Conservation (phyloP, 1,139 yeast genomes). For the Magnusiomyces ingens region DNA sequence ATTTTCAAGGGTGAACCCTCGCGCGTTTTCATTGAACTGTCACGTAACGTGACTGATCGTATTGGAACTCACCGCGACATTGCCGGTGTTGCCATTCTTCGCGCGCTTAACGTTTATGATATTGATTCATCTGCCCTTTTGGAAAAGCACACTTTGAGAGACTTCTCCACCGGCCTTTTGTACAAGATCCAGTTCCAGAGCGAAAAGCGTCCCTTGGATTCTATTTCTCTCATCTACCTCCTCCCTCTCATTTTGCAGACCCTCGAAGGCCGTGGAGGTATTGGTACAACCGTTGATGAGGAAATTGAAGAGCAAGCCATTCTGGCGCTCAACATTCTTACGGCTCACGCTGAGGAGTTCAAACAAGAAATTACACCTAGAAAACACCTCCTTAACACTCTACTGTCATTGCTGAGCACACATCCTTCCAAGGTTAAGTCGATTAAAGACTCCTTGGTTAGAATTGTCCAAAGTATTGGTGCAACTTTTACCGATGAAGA, state of each 20-base stretch:
- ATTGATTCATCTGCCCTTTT: slow-evolving; percentile 35
- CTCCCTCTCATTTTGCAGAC: slow-evolving; percentile 63
- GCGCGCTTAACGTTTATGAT: slow-evolving; percentile 34
- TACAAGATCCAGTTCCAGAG: slow-evolving; percentile 70
- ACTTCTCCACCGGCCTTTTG: slow-evolving; percentile 55
- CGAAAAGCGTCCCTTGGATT: slow-evolving; percentile 66
- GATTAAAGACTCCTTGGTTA: slow-evolving; percentile 74
- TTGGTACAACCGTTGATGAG: slow-evolving; percentile 59
- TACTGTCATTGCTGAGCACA: slow-evolving; percentile 55
- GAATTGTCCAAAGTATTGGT: slow-evolving; percentile 70
- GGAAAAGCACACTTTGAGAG: slow-evolving; percentile 46
- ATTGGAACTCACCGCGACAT: slow-evolving; percentile 46
- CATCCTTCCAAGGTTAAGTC: slow-evolving; percentile 72
- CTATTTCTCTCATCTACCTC: slow-evolving; percentile 61
- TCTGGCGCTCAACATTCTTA: slow-evolving; percentile 68
- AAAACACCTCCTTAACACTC: slow-evolving; percentile 49
- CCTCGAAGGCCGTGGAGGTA: slow-evolving; percentile 45
- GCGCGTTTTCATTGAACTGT: slow-evolving; percentile 28
- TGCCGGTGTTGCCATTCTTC: slow-evolving; percentile 62
- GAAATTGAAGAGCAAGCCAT: slow-evolving; percentile 82
- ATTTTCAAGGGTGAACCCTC: slow-evolving; percentile 30
- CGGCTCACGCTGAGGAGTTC: slow-evolving; percentile 70
- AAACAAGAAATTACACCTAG: slow-evolving; percentile 66
- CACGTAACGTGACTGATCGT: slow-evolving; percentile 37
- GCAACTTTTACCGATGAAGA: slow-evolving; percentile 52